These are phyloP conservation scores for Trichoderma parareesei DNA, from an alignment of 495 filamentous ascomycete genomes.

Conservation along the genomic window DNA sequence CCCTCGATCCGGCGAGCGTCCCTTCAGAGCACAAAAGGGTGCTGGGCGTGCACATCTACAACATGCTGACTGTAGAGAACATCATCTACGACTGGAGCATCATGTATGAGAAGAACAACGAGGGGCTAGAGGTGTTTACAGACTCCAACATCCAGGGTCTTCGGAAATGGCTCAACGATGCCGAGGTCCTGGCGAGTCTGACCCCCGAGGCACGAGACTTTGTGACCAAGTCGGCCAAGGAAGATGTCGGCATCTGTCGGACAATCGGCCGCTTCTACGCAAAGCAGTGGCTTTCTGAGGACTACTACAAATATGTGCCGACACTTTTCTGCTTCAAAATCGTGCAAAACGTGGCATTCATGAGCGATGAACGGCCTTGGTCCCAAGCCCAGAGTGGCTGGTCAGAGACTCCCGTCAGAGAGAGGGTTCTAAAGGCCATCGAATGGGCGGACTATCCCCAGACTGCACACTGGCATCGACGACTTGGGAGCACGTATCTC, in stretches of 20 bases:
- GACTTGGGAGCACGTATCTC: slow-evolving; percentile 14
- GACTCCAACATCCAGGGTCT: slow-evolving; percentile 10
- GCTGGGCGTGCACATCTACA: not conserved
- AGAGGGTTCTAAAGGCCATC: slow-evolving; percentile 3
- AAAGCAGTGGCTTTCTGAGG: slow-evolving; percentile 7
- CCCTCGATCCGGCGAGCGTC: not conserved
- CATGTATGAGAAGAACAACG: slow-evolving; percentile 12
- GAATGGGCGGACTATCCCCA: slow-evolving; percentile 6
- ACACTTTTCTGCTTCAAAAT: slow-evolving; percentile 12
- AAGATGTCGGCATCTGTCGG: not conserved
- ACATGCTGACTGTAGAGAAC: slow-evolving; percentile 12
- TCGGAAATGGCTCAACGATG: slow-evolving; percentile 4
- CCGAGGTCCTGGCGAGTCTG: not conserved
- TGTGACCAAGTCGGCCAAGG: not conserved
- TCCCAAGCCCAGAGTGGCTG: slow-evolving; percentile 6
- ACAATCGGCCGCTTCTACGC: slow-evolving; percentile 12
- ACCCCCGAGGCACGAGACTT: not conserved
- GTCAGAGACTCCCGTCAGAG: not conserved
- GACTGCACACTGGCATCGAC: slow-evolving; percentile 9
- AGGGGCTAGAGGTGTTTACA: slow-evolving; percentile 10
- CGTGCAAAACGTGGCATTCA: slow-evolving; percentile 12
- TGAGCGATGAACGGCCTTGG: slow-evolving; percentile 9
- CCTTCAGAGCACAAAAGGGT: slow-evolving; percentile 3
- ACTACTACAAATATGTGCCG: slow-evolving; percentile 6
- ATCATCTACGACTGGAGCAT: slow-evolving; percentile 13